Percentiles rank a stretch among this genome's conserved stretches.
These are phyloP conservation scores for Aphanomyces stellatus DNA, from an alignment of 352 stramenopile genomes.

Conservation along the genomic window DNA sequence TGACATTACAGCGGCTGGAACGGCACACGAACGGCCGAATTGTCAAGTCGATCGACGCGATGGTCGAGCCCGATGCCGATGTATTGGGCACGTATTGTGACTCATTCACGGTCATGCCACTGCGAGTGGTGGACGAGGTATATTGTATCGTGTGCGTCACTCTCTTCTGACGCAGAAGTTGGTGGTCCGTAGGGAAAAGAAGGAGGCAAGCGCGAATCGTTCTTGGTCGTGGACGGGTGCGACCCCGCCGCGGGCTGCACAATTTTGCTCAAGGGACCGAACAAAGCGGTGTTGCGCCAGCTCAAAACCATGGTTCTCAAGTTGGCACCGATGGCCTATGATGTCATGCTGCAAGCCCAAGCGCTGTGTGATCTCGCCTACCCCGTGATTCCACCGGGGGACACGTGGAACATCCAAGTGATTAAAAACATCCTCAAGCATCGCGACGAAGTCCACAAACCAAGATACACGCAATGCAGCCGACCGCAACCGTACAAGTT, in stretches of 20 bases:
- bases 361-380: constrained; percentile 86
- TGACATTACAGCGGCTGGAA: constrained; percentile 87
- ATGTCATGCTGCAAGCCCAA: constrained; percentile 92
- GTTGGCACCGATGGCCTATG: constrained; percentile 92
- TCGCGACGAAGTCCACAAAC: constrained; percentile 11
- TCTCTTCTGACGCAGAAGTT: background rate
- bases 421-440: constrained; percentile 29
- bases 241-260: constrained; percentile 91
- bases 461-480: constrained; percentile 8
- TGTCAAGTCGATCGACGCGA: constrained; percentile 89
- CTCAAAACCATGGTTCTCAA: constrained; percentile 88
- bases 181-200: constrained; percentile 1
- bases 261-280: constrained; percentile 87
- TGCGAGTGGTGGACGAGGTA: constrained; percentile 21
- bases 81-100: constrained; percentile 56
- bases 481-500: background rate
- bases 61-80: constrained; percentile 47
- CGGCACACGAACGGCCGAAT: constrained; percentile 90
- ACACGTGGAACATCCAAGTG: constrained; percentile 10
- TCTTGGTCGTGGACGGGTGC: constrained; percentile 93
- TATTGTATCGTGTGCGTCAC: background rate
- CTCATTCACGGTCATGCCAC: constrained; percentile 57
- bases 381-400: constrained; percentile 15
- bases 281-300: constrained; percentile 80
- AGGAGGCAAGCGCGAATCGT: constrained; percentile 50